Percentiles rank a stretch among this genome's conserved stretches.
These are phyloP conservation scores for Podila minutissima DNA, from an alignment of 192 early-diverging fungal species.

Conservation along the genomic window DNA sequence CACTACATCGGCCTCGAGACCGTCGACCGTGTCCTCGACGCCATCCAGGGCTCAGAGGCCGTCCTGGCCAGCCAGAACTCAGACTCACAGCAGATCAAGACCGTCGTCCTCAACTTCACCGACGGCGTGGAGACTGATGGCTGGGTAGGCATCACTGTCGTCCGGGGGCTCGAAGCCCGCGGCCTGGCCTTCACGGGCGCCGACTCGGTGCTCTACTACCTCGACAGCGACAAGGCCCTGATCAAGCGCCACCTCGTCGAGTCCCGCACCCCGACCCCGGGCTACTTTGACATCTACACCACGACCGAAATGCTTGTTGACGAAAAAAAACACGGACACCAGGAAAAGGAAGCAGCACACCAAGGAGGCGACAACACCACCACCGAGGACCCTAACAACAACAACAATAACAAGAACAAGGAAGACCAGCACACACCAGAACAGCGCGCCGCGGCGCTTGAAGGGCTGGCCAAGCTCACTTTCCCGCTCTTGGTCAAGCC, in stretches of 20 bases:
- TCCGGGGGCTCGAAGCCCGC: constrained; percentile 19
- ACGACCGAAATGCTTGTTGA: neutral
- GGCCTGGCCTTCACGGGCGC: constrained; percentile 27
- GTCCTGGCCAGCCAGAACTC: neutral
- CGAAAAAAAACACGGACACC: neutral
- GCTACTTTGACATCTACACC: constrained; percentile 35
- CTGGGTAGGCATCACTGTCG: constrained; percentile 26
- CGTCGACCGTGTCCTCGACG: constrained; percentile 13
- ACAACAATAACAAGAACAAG: neutral
- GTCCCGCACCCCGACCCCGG: constrained; percentile 11
- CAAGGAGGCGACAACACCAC: neutral
- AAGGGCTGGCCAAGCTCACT: constrained; percentile 16
- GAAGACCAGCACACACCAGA: constrained; percentile 5
- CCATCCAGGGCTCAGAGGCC: constrained; percentile 10
- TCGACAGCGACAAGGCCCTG: constrained; percentile 38
- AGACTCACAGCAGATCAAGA: constrained; percentile 14
- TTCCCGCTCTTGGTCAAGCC: constrained; percentile 37
- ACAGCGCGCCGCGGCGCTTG: neutral
- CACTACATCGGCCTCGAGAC: constrained; percentile 30
- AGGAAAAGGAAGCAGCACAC: too few species aligned
- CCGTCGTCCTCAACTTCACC: constrained; percentile 31
- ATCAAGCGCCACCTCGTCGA: constrained; percentile 34
- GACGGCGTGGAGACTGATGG: constrained; percentile 44
- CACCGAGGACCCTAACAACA: neutral
- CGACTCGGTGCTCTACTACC: constrained; percentile 21